phyloP scores from a whole-genome alignment of 1,284 basidiomycete species.

The Cryptococcus wingfieldii region DNA sequence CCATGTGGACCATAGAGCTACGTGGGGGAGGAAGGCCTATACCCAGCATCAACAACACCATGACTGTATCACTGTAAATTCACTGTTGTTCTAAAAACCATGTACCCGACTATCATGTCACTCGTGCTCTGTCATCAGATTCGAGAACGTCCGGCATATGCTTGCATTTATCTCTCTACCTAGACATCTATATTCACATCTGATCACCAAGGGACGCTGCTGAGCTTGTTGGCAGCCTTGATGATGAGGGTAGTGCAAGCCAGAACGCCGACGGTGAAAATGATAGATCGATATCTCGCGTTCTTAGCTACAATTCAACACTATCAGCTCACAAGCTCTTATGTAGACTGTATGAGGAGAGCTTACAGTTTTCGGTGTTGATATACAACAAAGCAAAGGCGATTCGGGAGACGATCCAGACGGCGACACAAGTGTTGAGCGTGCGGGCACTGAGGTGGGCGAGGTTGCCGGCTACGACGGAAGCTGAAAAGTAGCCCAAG shows the following conservation, averaged over 20 bases:
- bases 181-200: neutral
- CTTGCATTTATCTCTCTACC: neutral
- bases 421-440: constrained; percentile 15
- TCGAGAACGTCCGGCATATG: too few relatives aligned
- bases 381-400: constrained; percentile 27
- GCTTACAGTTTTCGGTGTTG: constrained; percentile 23
- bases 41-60: neutral
- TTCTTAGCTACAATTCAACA: constrained; percentile 1
- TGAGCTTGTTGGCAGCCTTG: constrained; percentile 11
- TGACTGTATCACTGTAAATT: neutral
- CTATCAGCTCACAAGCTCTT: neutral
- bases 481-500: constrained; percentile 23
- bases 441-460: constrained; percentile 18
- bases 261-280: constrained; percentile 6
- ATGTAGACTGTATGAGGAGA: neutral
- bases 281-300: constrained; percentile 3
- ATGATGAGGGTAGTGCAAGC: constrained; percentile 10
- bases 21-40: neutral
- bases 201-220: constrained; percentile 5
- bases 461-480: constrained; percentile 24
- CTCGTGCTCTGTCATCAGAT: too few relatives aligned
- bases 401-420: constrained; percentile 17
- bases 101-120: neutral
- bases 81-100: neutral
- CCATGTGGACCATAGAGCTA: neutral